phyloP scores from a whole-genome alignment of 768 basidiomycete genomes.

The Amanita rubescens region DNA sequence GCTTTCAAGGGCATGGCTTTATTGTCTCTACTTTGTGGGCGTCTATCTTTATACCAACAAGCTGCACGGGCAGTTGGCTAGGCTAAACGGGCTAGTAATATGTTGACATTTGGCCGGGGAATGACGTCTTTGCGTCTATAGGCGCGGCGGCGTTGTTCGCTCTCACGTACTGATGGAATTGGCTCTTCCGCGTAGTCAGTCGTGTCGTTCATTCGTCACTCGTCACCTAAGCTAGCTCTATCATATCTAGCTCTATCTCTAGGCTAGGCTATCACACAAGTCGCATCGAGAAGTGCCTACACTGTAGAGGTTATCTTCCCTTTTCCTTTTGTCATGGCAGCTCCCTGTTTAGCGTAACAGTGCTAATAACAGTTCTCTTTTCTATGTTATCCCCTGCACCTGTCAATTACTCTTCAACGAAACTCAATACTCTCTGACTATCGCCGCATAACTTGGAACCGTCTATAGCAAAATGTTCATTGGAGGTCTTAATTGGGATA shows the following conservation, averaged over 20 bases:
- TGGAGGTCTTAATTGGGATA: conserved; percentile 99
- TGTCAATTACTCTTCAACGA: conserved; percentile 16
- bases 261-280: conserved; percentile 56
- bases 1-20: conserved; percentile 11
- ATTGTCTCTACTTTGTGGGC: conserved; percentile 15
- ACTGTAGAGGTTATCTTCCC: conserved; percentile 68
- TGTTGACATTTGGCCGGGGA: conserved; percentile 2
- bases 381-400: conserved; percentile 24
- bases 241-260: conserved; percentile 59
- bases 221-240: conserved; percentile 59
- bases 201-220: conserved; percentile 25
- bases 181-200: conserved; percentile 54
- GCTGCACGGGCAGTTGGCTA: conserved; percentile 18
- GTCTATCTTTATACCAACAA: conserved; percentile 8
- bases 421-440: conserved; percentile 12
- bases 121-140: conserved; percentile 7
- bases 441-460: conserved; percentile 13
- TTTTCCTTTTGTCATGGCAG: conserved; percentile 50
- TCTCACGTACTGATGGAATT: conserved; percentile 25
- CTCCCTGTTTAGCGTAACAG: conserved; percentile 62
- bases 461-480: conserved; percentile 98
- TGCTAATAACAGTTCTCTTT: conserved; percentile 74
- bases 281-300: conserved; percentile 38
- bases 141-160: conserved; percentile 1
- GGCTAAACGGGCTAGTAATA: conserved; percentile 21